Percentiles rank a stretch among this genome's conserved stretches.
Conservation (phyloP, 1,139 yeast species). For the Arxiozyma heterogenica region DNA sequence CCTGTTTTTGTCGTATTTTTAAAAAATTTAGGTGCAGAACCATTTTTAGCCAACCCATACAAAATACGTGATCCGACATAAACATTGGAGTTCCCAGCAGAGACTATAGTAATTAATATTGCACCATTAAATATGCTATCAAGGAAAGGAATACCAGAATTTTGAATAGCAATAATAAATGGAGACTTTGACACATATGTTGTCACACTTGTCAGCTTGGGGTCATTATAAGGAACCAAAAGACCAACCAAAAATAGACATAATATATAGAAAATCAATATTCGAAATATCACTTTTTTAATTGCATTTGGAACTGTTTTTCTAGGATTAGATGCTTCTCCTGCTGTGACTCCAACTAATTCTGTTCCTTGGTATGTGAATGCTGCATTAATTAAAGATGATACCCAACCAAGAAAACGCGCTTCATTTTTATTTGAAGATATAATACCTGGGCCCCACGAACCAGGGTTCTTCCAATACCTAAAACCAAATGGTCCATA, state of each 20-base stretch:
- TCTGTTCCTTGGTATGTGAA: slow-evolving; percentile 82
- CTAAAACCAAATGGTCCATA: slow-evolving; percentile 71
- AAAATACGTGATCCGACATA: slow-evolving; percentile 69
- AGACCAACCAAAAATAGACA: slow-evolving; percentile 78
- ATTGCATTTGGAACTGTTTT: slow-evolving; percentile 77
- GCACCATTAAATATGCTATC: slow-evolving; percentile 72
- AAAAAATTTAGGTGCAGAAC: slow-evolving; percentile 53
- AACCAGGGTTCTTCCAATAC: slow-evolving; percentile 91
- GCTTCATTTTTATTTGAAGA: slow-evolving; percentile 48
- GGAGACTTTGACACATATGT: slow-evolving; percentile 65
- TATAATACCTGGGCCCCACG: slow-evolving; percentile 59
- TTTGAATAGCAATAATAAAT: slow-evolving; percentile 53
- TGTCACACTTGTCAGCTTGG: slow-evolving; percentile 37
- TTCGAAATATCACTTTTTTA: slow-evolving; percentile 71
- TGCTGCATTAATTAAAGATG: slow-evolving; percentile 61
- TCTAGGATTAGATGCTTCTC: slow-evolving; percentile 78
- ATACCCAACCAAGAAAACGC: slow-evolving; percentile 57
- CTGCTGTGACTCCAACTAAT: slow-evolving; percentile 78
- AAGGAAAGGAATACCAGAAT: slow-evolving; percentile 59
- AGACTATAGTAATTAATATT: slow-evolving; percentile 54
- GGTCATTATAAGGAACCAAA: slow-evolving; percentile 70
- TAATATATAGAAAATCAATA: slow-evolving; percentile 67
- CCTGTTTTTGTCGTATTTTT: slow-evolving; percentile 47
- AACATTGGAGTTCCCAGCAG: slow-evolving; percentile 73
- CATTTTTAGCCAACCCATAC: slow-evolving; percentile 54